A percentile compares a stretch with the other conserved stretches of the same genome.
These are phyloP conservation scores for Cenchrus americanus DNA, from an alignment of 176 grass and related monocot species.

Conservation along the genomic window DNA sequence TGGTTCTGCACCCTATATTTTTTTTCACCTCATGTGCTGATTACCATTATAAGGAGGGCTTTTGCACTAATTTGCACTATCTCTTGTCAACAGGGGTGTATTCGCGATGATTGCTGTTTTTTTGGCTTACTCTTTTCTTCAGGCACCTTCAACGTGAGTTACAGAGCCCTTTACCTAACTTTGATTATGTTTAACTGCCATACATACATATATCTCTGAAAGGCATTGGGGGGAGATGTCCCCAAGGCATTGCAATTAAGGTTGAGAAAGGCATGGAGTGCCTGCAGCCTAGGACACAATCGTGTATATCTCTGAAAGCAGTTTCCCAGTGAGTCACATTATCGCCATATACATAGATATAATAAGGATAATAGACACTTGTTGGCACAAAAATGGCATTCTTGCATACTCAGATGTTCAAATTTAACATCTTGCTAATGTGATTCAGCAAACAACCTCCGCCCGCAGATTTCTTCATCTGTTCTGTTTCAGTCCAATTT, in stretches of 20 bases:
- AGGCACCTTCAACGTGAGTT: constrained; percentile 98
- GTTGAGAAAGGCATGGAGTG: not conserved
- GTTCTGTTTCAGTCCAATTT: constrained; percentile 4
- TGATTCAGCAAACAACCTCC: constrained; percentile 6
- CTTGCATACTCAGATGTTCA: not conserved
- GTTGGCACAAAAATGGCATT: constrained; percentile 12
- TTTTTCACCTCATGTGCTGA: constrained; percentile 11
- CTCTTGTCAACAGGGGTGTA: constrained; percentile 69
- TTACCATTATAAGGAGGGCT: constrained; percentile 15
- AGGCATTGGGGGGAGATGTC: not conserved
- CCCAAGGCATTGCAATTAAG: not conserved
- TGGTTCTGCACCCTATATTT: not conserved
- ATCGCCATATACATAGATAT: not conserved
- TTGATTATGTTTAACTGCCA: not conserved
- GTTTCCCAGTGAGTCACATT: not conserved
- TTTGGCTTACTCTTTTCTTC: constrained; percentile 98
- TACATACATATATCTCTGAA: no score
- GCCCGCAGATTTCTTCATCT: not conserved
- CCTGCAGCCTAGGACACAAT: not conserved
- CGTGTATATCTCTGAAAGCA: not conserved
- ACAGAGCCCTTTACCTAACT: not conserved
- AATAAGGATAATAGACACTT: not conserved
- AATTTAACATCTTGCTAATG: not conserved
- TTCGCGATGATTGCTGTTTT: constrained; percentile 97
- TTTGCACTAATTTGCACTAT: constrained; percentile 15